A percentile compares a stretch with the other conserved stretches of the same genome.
These are phyloP conservation scores for Rhodosporidiobolus odoratus DNA, from an alignment of 768 basidiomycete species.

Conservation along the genomic window DNA sequence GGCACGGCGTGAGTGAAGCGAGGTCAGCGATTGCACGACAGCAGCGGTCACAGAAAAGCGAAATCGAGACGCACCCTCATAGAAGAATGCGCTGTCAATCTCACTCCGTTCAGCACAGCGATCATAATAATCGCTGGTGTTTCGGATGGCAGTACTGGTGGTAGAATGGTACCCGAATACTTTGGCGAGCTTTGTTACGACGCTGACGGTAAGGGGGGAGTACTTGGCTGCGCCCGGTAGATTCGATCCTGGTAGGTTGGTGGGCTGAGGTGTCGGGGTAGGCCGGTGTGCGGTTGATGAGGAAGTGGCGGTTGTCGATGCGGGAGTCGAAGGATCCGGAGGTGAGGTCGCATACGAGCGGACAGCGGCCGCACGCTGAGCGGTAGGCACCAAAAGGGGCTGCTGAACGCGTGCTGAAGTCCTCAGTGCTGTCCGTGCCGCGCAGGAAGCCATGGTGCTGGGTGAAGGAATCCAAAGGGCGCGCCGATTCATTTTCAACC, in stretches of 20 bases:
- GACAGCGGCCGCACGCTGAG: background rate
- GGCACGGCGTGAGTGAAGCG: background rate
- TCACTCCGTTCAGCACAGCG: conserved; percentile 49
- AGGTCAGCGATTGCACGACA: background rate
- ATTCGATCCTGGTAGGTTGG: conserved; percentile 35
- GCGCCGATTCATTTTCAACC: too few species aligned
- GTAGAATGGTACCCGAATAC: conserved; percentile 50
- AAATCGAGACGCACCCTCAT: conserved; percentile 48
- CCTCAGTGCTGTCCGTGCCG: background rate
- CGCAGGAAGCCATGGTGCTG: background rate
- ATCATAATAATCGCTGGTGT: conserved; percentile 49
- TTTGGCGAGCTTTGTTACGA: conserved; percentile 44
- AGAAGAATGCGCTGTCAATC: conserved; percentile 49
- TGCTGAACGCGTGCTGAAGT: background rate
- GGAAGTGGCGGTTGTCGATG: background rate
- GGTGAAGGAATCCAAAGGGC: background rate
- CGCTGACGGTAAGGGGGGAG: conserved; percentile 36
- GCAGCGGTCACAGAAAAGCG: background rate
- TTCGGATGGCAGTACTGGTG: conserved; percentile 49
- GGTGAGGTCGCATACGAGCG: conserved; percentile 1
- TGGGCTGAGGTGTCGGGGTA: conserved; percentile 19
- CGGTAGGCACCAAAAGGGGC: background rate
- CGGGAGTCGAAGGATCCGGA: background rate
- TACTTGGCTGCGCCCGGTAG: conserved; percentile 27
- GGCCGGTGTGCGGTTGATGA: conserved; percentile 10